Conservation (phyloP, 768 basidiomycete genomes). For the Sarcomyxa edulis region DNA sequence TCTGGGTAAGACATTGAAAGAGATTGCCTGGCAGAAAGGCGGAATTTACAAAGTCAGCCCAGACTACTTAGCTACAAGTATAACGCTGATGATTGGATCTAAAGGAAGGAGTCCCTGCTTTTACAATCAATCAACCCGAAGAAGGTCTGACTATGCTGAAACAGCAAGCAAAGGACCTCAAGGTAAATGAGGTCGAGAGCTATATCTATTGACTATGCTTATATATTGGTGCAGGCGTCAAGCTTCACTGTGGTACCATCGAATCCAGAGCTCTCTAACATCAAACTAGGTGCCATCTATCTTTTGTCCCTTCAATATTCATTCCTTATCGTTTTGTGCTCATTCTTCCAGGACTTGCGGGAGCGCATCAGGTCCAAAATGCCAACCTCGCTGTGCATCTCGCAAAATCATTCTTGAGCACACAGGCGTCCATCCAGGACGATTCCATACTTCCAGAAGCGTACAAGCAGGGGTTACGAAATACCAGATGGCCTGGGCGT, state of each 20-base stretch:
- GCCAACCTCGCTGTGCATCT: slow-evolving; percentile 81
- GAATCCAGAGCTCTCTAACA: slow-evolving; percentile 39
- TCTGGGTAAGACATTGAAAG: slow-evolving; percentile 79
- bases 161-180: slow-evolving; percentile 57
- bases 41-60: slow-evolving; percentile 85
- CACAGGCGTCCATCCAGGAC: slow-evolving; percentile 19
- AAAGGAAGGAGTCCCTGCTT: slow-evolving; percentile 77
- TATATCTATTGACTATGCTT: slow-evolving; percentile 5
- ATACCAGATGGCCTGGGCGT: slow-evolving; percentile 87
- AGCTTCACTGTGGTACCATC: slow-evolving; percentile 60
- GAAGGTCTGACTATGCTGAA: slow-evolving; percentile 67
- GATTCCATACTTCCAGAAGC: slow-evolving; percentile 37
- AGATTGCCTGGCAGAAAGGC: slow-evolving; percentile 94
- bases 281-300: slow-evolving; percentile 55
- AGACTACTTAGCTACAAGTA: slow-evolving; percentile 1
- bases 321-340: slow-evolving; percentile 4
- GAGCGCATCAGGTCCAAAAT: slow-evolving; percentile 82
- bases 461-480: slow-evolving; percentile 59
- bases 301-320: not conserved
- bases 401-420: slow-evolving; percentile 55
- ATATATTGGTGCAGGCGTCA: slow-evolving; percentile 42
- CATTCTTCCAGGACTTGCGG: slow-evolving; percentile 63
- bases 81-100: not conserved
- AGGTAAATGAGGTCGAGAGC: slow-evolving; percentile 35
- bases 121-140: slow-evolving; percentile 72